Evolutionary conservation across 495 filamentous ascomycete species (phyloP).

Genomic region (Tuber melanosporum): DNA sequence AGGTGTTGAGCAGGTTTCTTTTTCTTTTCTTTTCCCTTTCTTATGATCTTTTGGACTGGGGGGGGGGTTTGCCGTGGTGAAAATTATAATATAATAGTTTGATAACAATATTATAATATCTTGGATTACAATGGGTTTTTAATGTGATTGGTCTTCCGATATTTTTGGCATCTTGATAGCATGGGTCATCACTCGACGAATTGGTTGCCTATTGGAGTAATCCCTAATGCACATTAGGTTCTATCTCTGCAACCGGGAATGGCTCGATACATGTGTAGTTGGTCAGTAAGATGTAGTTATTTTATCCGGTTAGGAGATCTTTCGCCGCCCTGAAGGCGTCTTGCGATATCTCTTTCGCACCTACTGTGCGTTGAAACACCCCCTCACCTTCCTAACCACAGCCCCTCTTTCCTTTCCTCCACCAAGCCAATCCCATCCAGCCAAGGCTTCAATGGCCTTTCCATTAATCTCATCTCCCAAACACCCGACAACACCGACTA

Average conservation of each 20-base stretch:
- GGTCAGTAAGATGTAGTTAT: not conserved
- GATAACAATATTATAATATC: not conserved
- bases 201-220: not conserved
- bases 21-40: not conserved
- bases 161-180: not conserved
- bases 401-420: conserved; percentile 1
- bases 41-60: not conserved
- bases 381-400: not conserved
- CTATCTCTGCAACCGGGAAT: not conserved
- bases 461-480: conserved; percentile 22
- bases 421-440: not conserved
- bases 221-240: not conserved
- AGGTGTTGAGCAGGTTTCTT: not conserved
- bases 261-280: not conserved
- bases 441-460: not conserved
- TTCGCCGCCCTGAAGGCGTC: not conserved
- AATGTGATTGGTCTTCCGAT: not conserved
- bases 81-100: not conserved
- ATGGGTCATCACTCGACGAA: not conserved
- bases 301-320: not conserved
- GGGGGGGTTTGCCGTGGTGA: not conserved
- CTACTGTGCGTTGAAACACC: not conserved
- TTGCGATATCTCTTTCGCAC: not conserved
- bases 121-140: not conserved
- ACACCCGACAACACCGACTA: conserved; percentile 42